Evolutionary conservation across 495 filamentous ascomycete genomes (phyloP), one percentile per base, ranked within the genome.

Genomic region (Achaetomiella virescens): DNA sequence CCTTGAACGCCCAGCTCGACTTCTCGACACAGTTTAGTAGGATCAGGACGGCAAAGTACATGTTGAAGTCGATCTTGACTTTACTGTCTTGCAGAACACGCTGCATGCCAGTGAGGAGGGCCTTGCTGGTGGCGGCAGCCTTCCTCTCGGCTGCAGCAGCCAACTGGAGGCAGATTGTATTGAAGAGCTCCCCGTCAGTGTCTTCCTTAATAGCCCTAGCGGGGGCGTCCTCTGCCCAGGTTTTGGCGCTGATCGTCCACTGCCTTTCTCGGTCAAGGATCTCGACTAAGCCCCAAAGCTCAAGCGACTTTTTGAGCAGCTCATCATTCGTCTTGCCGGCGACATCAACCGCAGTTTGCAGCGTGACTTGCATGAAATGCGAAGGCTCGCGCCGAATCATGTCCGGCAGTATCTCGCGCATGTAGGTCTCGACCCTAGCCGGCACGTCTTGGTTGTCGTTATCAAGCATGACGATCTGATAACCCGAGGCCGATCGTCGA

Each of bases 21-120:
- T 89, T 86, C 70, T 93, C 89, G 10, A 91, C 80, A 54, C 87
- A 90, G 66, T 86, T 88, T 36, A 93, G 73, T 17, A 92, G 77
- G 35, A 93, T 79, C 53, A 92, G 70, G 12, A 84, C 81, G 4
- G 85, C 81, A 15, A 92, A 74, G 68, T 88, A 91, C 42, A 86
- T 89, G 62, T 85, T 83, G 56, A 90, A 90, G 38, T 73, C 72
- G 61, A 81, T 80, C 56, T 79, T 85, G 40, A 77, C 79, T 68
- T 89, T 85, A 65, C 83, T 81, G 42, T 87, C 82, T 57, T 87
- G 85, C n/a, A 92, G 72, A 3, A 89, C 75, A 9, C 84, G 81
- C 65, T 92, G 88, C 17, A 95, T 81, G 35, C 86, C 84, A 52
- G 84, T 87, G 67, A 93, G 81, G 15, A 91, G 79, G 14, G 66